phyloP scores from a whole-genome alignment of 108 stramenopile species.

The Cyclostephanos tholiformis region DNA sequence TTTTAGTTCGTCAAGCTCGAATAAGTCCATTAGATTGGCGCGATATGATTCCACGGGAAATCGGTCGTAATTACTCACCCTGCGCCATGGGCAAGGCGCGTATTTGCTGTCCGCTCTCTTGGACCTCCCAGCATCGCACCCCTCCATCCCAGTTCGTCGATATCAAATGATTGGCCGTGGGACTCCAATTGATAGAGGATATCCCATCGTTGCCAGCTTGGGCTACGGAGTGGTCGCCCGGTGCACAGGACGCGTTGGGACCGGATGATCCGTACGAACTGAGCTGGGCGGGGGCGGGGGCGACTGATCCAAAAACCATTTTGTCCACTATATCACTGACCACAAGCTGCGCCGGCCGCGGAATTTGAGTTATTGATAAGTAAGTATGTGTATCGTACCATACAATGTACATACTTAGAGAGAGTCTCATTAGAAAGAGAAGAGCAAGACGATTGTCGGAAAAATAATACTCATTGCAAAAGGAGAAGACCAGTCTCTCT shows the following conservation, averaged over 20 bases:
- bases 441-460: too few relatives aligned
- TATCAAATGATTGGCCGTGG: slow-evolving; percentile 73
- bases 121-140: slow-evolving; percentile 87
- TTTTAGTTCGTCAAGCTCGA: neutral
- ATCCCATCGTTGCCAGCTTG: slow-evolving; percentile 80
- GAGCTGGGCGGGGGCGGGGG: slow-evolving; percentile 26
- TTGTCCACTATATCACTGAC: neutral
- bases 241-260: slow-evolving; percentile 45
- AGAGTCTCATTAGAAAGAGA: too few relatives aligned
- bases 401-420: too few relatives aligned
- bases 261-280: slow-evolving; percentile 25
- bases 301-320: slow-evolving; percentile 43
- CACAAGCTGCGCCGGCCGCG: too few relatives aligned
- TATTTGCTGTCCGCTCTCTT: slow-evolving; percentile 73
- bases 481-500: neutral
- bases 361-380: neutral
- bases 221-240: slow-evolving; percentile 72
- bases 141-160: slow-evolving; percentile 86
- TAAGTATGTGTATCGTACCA: neutral
- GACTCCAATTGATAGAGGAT: slow-evolving; percentile 71
- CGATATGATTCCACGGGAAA: too few relatives aligned
- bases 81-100: slow-evolving; percentile 78
- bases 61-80: slow-evolving; percentile 45
- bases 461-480: too few relatives aligned
- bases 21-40: too few relatives aligned